These are phyloP conservation scores for Periconia digitata DNA, from an alignment of 2,329 filamentous ascomycete genomes.

Conservation along the genomic window DNA sequence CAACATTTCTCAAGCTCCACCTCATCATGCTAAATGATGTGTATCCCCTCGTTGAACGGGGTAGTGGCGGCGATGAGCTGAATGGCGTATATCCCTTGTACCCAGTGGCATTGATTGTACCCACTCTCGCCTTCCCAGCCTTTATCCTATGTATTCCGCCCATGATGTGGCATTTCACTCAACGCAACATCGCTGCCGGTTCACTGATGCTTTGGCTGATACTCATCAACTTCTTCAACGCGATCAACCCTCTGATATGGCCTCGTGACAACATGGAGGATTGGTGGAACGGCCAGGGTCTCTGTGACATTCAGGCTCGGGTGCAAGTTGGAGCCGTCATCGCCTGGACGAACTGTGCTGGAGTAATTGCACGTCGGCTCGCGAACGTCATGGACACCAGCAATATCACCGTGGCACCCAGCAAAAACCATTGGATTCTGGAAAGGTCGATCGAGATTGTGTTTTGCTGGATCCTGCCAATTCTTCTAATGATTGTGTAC, in stretches of 20 bases:
- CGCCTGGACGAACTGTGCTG: conserved; percentile 55
- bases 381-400: conserved; percentile 63
- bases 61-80: neutral
- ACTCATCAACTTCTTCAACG: conserved; percentile 59
- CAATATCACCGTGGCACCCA: conserved; percentile 54
- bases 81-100: conserved; percentile 24
- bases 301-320: conserved; percentile 67
- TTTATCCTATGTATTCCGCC: conserved; percentile 59
- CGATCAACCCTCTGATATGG: conserved; percentile 68
- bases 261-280: conserved; percentile 55
- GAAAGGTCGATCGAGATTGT: conserved; percentile 54
- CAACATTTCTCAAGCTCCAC: neutral
- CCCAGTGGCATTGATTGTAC: conserved; percentile 46
- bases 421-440: conserved; percentile 49
- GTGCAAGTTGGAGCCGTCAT: conserved; percentile 57
- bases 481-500: conserved; percentile 58
- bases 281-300: conserved; percentile 61
- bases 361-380: conserved; percentile 63
- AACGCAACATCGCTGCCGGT: conserved; percentile 62
- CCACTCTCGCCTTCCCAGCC: conserved; percentile 53
- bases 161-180: conserved; percentile 61
- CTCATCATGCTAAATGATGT: neutral
- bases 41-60: neutral
- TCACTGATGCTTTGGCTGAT: conserved; percentile 60
- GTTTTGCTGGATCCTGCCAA: conserved; percentile 59